A percentile compares a stretch with the other conserved stretches of the same genome.
Conservation (phyloP, 148 eudicot genomes). For the Bassia scoparia region DNA sequence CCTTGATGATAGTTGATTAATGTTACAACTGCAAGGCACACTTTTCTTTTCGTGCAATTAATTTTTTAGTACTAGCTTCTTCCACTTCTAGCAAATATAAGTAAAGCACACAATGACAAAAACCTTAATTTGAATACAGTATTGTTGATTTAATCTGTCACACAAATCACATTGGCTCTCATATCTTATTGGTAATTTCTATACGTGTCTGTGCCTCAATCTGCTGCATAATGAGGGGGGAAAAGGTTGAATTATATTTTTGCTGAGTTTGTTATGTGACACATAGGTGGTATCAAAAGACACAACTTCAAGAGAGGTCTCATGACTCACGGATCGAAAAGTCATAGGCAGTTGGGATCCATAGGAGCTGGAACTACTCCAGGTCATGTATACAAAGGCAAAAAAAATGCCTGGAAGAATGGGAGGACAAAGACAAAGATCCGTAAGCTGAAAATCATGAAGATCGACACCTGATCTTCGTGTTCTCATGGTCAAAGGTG, state of each 20-base stretch:
- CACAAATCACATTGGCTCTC: too few species aligned
- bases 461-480: slow-evolving; percentile 75
- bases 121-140: too few species aligned
- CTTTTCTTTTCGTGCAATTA: too few species aligned
- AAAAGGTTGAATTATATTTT: background rate
- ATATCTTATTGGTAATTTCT: too few species aligned
- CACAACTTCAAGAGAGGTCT: slow-evolving; percentile 91
- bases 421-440: slow-evolving; percentile 93
- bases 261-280: background rate
- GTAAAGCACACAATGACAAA: too few species aligned
- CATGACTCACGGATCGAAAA: slow-evolving; percentile 96
- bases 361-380: slow-evolving; percentile 99
- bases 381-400: slow-evolving; percentile 81
- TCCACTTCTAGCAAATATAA: too few species aligned
- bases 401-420: slow-evolving; percentile 99
- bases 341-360: slow-evolving; percentile 87
- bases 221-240: background rate
- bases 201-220: too few species aligned
- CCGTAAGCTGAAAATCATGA: slow-evolving; percentile 71
- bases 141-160: too few species aligned
- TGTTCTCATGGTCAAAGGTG: slow-evolving; percentile 87
- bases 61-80: too few species aligned
- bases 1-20: too few species aligned
- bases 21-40: too few species aligned
- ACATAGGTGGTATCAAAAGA: slow-evolving; percentile 87